Evolutionary conservation across 495 filamentous ascomycete genomes (phyloP), one percentile per base, ranked within the genome.

Genomic region (Penicillium roqueforti): DNA sequence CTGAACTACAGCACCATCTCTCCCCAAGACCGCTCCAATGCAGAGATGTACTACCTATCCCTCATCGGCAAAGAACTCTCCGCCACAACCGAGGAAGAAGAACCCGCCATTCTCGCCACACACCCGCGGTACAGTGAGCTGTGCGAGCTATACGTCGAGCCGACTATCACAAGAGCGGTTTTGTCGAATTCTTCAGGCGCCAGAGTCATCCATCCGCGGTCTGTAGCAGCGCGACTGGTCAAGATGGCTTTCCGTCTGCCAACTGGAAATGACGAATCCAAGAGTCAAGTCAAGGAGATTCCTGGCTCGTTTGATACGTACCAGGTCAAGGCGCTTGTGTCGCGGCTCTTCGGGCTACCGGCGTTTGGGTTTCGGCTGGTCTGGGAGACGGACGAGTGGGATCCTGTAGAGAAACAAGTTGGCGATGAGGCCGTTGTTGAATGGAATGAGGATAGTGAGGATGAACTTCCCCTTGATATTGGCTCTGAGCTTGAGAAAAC

Each of bases 11-110:
- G 83, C 61, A 76, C 72, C 4, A 87, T 98, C 57, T 82, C 83
- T 0, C 53, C 67, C 1, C 79, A 83, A 38, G 91, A 97, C 56
- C 83, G 93, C 18, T 76, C 78, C 41, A 91, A 97, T 60, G 90
- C 88, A 11, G 93, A 98, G 51, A 85, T 91, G 62, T 98, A 92
- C 69, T 98, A 97, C 65, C 81, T 97, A 10, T 85, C 83, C 6
- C 80, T 84, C 26, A 91, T 97, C 48, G 87, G 79, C 16, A 83
- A 83, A 44, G 87, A 88, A 60, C 73, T 96, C 18, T 83, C 86
- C 14, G 75, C 75, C 9, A 79, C 76, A 0, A 76, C 85, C 0
- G 72, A 81, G 55, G 69, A 68, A 1, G 72, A 77, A n/a, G 80
- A 85, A 56, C 58, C 63, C 3, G 62, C 65, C 2, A 77, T 88